phyloP scores from a whole-genome alignment of 371 early-diverging fungal genomes.

The Paraphysoderma sedebokerense region DNA sequence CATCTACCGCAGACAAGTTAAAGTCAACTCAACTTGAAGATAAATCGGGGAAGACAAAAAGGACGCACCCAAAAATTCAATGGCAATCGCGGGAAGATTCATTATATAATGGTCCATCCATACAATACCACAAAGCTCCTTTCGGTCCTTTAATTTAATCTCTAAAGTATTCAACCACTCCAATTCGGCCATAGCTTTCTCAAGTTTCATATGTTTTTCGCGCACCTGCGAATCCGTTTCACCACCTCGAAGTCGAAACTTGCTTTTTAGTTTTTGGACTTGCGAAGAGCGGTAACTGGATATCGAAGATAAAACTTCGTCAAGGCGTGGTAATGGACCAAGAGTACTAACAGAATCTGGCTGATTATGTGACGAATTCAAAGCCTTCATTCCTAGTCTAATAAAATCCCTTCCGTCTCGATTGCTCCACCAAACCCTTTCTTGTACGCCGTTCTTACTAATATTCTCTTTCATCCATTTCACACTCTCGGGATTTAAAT shows the following conservation, averaged over 20 bases:
- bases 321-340: too few species aligned
- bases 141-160: too few species aligned
- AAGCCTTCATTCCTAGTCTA: background rate
- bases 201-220: too few species aligned
- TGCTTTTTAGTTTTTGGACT: too few species aligned
- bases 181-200: too few species aligned
- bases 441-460: slow-evolving; percentile 54
- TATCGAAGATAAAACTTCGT: too few species aligned
- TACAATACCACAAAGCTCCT: too few species aligned
- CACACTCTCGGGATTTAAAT: slow-evolving; percentile 87
- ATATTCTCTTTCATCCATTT: slow-evolving; percentile 66
- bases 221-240: too few species aligned
- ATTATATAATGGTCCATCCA: slow-evolving; percentile 93
- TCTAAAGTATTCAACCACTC: too few species aligned
- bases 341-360: too few species aligned
- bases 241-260: too few species aligned
- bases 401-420: slow-evolving; percentile 4
- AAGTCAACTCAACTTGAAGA: background rate
- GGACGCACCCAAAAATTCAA: slow-evolving; percentile 71
- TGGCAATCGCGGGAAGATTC: slow-evolving; percentile 92
- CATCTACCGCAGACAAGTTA: slow-evolving; percentile 19
- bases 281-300: too few species aligned
- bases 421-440: slow-evolving; percentile 1
- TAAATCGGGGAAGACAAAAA: background rate
- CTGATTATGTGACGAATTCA: slow-evolving; percentile 46